Conservation (phyloP, 768 basidiomycete species). For the Tylopilus sp. region DNA sequence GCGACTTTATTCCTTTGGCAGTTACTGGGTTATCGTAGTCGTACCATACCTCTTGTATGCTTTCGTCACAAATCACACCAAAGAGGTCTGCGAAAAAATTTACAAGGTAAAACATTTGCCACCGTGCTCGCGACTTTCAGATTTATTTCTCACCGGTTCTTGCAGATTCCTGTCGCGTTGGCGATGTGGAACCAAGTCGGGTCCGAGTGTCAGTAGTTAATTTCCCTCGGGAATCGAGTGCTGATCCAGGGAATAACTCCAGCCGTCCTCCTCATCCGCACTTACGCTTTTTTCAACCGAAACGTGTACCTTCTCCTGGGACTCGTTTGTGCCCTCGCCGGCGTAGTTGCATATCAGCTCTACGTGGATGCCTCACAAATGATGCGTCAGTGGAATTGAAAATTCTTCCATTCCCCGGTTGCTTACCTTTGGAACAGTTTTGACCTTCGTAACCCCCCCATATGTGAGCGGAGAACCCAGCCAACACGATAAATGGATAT, state of each 20-base stretch:
- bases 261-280: constrained; percentile 80
- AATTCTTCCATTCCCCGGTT: constrained; percentile 1
- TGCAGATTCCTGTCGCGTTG: constrained; percentile 72
- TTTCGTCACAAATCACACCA: constrained; percentile 67
- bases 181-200: constrained; percentile 89
- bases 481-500: not conserved
- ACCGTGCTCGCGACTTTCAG: not conserved
- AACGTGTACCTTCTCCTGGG: constrained; percentile 63
- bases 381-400: constrained; percentile 48
- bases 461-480: constrained; percentile 39
- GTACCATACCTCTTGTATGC: constrained; percentile 77
- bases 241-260: constrained; percentile 9
- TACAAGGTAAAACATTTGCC: constrained; percentile 50
- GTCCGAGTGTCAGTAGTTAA: constrained; percentile 56
- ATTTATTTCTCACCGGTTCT: not conserved
- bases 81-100: constrained; percentile 62
- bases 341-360: constrained; percentile 77
- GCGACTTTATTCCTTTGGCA: constrained; percentile 7
- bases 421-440: constrained; percentile 38
- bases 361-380: constrained; percentile 78
- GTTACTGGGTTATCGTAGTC: constrained; percentile 80
- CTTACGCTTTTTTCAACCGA: constrained; percentile 83
- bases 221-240: not conserved
- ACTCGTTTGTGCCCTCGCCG: constrained; percentile 63
- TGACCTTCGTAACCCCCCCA: constrained; percentile 63